Evolutionary conservation across 202 grass and related monocot species (phyloP).

Genomic region (Brachypodium distachyon): DNA sequence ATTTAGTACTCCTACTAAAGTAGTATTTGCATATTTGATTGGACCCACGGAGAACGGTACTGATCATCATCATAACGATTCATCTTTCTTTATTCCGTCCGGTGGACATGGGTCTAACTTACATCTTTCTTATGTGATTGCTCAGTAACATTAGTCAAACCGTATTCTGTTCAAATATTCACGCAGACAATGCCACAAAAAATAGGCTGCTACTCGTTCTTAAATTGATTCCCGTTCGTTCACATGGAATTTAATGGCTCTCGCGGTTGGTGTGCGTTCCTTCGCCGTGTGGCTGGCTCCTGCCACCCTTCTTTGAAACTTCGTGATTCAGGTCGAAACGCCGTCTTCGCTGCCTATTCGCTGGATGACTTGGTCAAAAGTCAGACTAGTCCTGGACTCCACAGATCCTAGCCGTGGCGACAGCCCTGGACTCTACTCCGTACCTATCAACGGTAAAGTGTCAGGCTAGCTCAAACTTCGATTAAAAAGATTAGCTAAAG

Average conservation of each 20-base stretch:
- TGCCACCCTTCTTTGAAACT: background rate
- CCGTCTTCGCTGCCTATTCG: no score
- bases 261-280: background rate
- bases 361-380: no score
- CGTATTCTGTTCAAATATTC: background rate
- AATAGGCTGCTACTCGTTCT: background rate
- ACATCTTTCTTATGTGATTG: background rate
- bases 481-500: no score
- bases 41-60: background rate
- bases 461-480: no score
- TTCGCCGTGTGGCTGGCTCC: no score
- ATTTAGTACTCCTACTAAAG: no score
- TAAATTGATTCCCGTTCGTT: no score
- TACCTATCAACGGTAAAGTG: no score
- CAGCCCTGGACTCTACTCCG: no score
- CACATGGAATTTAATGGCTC: background rate
- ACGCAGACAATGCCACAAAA: background rate
- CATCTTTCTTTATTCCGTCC: background rate
- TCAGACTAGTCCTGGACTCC: no score
- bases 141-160: background rate
- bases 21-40: background rate
- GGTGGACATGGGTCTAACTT: background rate
- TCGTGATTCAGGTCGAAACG: background rate
- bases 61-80: background rate
- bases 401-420: no score